Base-by-base conservation (phyloP, 768 basidiomycete species). In the Mycena metata region DNA sequence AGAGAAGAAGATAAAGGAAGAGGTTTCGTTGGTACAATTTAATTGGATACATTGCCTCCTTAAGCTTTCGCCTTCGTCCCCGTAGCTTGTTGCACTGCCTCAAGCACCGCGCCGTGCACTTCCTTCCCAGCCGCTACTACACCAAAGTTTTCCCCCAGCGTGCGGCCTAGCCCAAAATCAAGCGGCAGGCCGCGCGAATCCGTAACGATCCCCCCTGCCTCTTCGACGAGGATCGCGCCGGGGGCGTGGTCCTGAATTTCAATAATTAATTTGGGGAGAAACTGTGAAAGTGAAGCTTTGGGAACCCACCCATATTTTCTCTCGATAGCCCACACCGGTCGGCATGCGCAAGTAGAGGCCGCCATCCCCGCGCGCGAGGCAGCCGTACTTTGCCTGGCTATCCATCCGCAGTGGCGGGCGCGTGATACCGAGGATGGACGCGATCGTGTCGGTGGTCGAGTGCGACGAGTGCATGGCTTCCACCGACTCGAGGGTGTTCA, bases 381-480 rank as follows among this genome's bases (percentile, higher is more conserved):
- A 90, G 35, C 91, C 89, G 72, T 99, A 99, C 80, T 99, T 99
- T 2, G 96, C 96, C 78, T 98, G 96, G 76, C 92, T 94, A 77
- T 99, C 97, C 96, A 99, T 98, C 21, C 95, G 85, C 17, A 90
- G 83, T 11, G 93, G 90, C 0, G 85, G 76, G 2, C 86, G 81
- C 19, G 89, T 89, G 61, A 98, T 86, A 2, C 86, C 86, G 26
- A 98, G 82, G 6, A 90, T 72, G 36, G 85, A 74, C 0, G 93
- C 89, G 41, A 98, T 91, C 23, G 84, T 85, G 39, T 88, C 88
- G 75, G 92, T 96, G 79, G 95, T 92, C 3, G 89, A 88, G 67
- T 96, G 94, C n/a, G 95, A 93, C 1, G 94, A 91, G 76, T 99
- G 98, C 0, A 90, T 91, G 5, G 93, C 89, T 76, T 99, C 97